Base-by-base conservation (phyloP, 495 filamentous ascomycete species). In the Aspergillus sclerotiicarbonarius region DNA sequence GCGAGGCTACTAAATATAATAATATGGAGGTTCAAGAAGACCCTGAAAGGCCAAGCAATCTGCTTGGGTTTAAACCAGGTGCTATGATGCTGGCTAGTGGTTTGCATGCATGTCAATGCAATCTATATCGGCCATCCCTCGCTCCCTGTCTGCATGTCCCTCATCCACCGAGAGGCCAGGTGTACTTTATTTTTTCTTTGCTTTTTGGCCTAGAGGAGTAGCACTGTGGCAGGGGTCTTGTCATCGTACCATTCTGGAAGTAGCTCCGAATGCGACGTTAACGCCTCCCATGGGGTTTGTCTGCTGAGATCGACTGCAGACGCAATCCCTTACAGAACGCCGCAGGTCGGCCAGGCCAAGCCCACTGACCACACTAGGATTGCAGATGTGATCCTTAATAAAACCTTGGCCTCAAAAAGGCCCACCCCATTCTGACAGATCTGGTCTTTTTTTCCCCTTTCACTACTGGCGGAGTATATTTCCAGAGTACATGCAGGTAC, bases 361-460 rank as follows among this genome's bases (percentile, higher is more conserved):
- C 33, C 29, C 57, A 56, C 51, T 60, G 67, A 65, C 70, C 69
- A 51, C 70, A 61, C 71, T 74, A 73, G 66, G 47, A 60, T 31
- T 56, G 62, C 69, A 49, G 62, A 65, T 73, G 67, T 62, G 66
- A 73, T 73, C 74, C 74, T 74, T 77, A 74, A 77, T 77, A 51
- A 75, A 75, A 77, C 74, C 71, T 74, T 75, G 67, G 67, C 61
- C 52, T n/a, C 10, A n/a, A 46, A 30, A 20, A 9, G 71, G 62
- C 63, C 72, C 72, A 75, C 68, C 60, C 37, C 52, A 33, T 59
- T 62, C 31, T 56, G 51, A 53, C 60, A 62, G 62, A 54, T 65
- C 59, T 57, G 29, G 57, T 54, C 32, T 49, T n/a, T 41, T 13
- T 41, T 1, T 2, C 4, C 6, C 37, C 15, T 12, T 12, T 41